phyloP scores from a whole-genome alignment of 2,329 filamentous ascomycete species.

The Botrytis porri region DNA sequence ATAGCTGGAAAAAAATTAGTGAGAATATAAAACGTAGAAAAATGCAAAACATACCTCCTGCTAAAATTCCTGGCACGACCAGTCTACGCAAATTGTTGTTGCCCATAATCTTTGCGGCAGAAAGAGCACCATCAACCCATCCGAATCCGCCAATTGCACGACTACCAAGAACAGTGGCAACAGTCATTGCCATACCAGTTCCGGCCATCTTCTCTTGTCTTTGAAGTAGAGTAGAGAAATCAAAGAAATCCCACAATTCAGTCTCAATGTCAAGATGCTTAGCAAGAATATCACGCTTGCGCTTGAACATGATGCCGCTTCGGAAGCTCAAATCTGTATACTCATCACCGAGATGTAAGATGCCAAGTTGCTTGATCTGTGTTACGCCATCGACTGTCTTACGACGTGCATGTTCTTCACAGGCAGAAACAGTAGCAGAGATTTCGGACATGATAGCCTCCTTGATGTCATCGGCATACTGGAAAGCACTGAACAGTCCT shows the following conservation, averaged over 20 bases:
- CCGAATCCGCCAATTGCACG: conserved; percentile 78
- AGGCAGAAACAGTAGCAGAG: conserved; percentile 70
- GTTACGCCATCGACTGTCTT: conserved; percentile 79
- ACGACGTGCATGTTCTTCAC: conserved; percentile 80
- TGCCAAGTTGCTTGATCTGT: conserved; percentile 81
- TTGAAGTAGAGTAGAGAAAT: conserved; percentile 77
- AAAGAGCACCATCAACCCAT: conserved; percentile 86
- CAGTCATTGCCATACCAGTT: conserved; percentile 89
- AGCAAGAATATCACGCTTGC: conserved; percentile 75
- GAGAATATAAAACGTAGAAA: conserved; percentile 28
- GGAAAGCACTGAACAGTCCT: conserved; percentile 78
- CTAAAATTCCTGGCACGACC: conserved; percentile 74
- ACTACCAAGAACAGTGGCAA: conserved; percentile 80
- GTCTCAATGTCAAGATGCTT: conserved; percentile 84
- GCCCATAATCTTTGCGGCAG: conserved; percentile 75
- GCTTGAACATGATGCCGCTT: conserved; percentile 84
- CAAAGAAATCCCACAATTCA: conserved; percentile 91
- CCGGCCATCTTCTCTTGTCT: conserved; percentile 92
- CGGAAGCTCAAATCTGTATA: conserved; percentile 85
- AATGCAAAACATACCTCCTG: conserved; percentile 63
- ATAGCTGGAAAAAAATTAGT: conserved; percentile 52
- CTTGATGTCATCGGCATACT: conserved; percentile 91
- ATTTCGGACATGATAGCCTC: conserved; percentile 89
- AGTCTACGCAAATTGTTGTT: conserved; percentile 77
- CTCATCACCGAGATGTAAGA: conserved; percentile 83